Percentiles rank a stretch among this genome's conserved stretches.
These are phyloP conservation scores for Daucus carota DNA, from an alignment of 129 eudicot genomes.

Conservation along the genomic window DNA sequence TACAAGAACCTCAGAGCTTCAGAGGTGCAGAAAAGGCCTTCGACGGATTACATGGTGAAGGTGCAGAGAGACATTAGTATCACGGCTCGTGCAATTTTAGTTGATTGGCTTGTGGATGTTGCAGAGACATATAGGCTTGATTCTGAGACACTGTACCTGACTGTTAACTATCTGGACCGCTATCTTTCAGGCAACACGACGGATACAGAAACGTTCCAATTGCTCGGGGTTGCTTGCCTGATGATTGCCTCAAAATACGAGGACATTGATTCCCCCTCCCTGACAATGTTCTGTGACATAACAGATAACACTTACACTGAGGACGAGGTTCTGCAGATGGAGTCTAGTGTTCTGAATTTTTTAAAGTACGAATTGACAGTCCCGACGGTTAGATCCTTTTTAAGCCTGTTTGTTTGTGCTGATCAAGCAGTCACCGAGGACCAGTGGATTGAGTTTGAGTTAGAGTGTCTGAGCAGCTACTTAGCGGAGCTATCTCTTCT, in stretches of 20 bases:
- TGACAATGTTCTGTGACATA: slow-evolving; percentile 86
- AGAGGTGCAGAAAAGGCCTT: background rate
- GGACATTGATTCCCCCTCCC: slow-evolving; percentile 79
- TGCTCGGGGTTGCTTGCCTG: slow-evolving; percentile 95
- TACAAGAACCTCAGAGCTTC: too few species aligned
- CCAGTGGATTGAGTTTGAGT: too few species aligned
- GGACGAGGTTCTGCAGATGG: slow-evolving; percentile 94
- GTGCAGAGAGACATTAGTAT: background rate
- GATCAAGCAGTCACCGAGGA: too few species aligned
- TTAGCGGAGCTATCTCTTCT: too few species aligned
- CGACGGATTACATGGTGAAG: background rate
- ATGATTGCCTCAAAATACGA: slow-evolving; percentile 94
- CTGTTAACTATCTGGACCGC: slow-evolving; percentile 79
- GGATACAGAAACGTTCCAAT: slow-evolving; percentile 70
- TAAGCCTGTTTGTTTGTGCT: too few species aligned
- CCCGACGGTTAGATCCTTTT: too few species aligned
- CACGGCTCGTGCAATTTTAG: background rate
- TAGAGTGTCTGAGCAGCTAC: too few species aligned
- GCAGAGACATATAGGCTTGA: slow-evolving; percentile 84
- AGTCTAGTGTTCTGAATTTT: slow-evolving; percentile 51
- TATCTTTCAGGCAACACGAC: slow-evolving; percentile 78
- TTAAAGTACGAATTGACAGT: too few species aligned
- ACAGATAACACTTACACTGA: slow-evolving; percentile 82
- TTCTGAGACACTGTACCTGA: slow-evolving; percentile 75
- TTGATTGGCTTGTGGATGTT: slow-evolving; percentile 31